These are phyloP conservation scores for Lactifluus rugatus DNA, from an alignment of 768 basidiomycete species.

Conservation along the genomic window DNA sequence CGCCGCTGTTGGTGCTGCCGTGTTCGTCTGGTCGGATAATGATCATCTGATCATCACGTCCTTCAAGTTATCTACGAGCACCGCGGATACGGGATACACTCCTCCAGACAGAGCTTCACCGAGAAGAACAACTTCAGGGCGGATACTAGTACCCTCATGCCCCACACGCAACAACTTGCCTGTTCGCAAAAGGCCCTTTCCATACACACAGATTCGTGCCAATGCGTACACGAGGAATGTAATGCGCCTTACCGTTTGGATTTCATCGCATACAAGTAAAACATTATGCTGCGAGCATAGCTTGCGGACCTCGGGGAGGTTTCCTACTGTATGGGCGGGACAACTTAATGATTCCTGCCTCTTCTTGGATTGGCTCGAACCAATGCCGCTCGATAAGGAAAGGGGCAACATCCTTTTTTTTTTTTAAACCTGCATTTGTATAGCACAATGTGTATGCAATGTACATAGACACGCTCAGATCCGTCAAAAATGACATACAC, in stretches of 20 bases:
- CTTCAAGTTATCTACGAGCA: constrained; percentile 79
- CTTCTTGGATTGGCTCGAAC: constrained; percentile 99
- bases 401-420: constrained; percentile 76
- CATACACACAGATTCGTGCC: constrained; percentile 5
- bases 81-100: constrained; percentile 94
- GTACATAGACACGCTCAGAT: too few species aligned
- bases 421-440: too few species aligned
- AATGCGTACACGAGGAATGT: constrained; percentile 10
- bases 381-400: constrained; percentile 94
- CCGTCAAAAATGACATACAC: too few species aligned
- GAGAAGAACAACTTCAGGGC: constrained; percentile 86
- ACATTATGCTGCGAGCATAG: constrained; percentile 91
- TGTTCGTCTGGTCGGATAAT: constrained; percentile 93
- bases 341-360: constrained; percentile 94
- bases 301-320: constrained; percentile 64
- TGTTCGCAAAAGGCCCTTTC: constrained; percentile 79
- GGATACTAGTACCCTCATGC: constrained; percentile 74
- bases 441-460: too few species aligned
- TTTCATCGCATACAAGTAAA: constrained; percentile 95
- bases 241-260: constrained; percentile 66
- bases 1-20: constrained; percentile 94
- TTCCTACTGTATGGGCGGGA: constrained; percentile 84
- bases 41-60: constrained; percentile 91
- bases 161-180: constrained; percentile 91
- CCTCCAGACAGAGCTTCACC: constrained; percentile 97